Conservation (phyloP, 148 eudicot genomes). For the Chenopodium berlandieri region DNA sequence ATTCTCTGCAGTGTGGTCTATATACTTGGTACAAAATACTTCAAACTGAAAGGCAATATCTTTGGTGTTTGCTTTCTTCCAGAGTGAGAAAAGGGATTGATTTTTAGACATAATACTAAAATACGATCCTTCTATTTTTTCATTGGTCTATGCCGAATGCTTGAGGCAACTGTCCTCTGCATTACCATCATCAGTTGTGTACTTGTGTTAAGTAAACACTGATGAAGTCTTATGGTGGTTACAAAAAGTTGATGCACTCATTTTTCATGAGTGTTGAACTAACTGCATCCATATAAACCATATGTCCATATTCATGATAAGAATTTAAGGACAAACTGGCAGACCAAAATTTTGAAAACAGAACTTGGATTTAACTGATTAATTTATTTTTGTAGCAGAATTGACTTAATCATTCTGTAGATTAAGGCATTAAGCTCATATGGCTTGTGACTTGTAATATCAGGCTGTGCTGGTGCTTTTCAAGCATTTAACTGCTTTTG, state of each 20-base stretch:
- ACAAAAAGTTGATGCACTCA: neutral
- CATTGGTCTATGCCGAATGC: neutral
- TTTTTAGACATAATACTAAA: neutral
- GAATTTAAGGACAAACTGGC: neutral
- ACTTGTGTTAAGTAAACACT: neutral
- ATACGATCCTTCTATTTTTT: neutral
- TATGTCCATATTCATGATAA: neutral
- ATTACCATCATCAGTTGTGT: neutral
- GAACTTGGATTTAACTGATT: neutral
- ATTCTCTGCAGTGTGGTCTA: neutral
- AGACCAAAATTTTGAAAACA: neutral
- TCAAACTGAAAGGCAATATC: neutral
- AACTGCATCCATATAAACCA: neutral
- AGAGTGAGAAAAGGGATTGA: neutral
- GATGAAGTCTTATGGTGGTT: neutral
- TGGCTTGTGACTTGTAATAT: neutral
- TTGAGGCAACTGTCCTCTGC: neutral
- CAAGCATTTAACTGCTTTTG: neutral
- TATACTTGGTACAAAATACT: neutral
- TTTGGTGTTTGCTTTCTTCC: neutral
- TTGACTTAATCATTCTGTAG: neutral
- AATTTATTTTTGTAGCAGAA: neutral
- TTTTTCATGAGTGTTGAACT: neutral
- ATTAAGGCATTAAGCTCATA: constrained; percentile 5
- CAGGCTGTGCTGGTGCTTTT: neutral